These are phyloP conservation scores for Drechslerella dactyloides DNA, from an alignment of 2,329 filamentous ascomycete genomes.

Conservation along the genomic window DNA sequence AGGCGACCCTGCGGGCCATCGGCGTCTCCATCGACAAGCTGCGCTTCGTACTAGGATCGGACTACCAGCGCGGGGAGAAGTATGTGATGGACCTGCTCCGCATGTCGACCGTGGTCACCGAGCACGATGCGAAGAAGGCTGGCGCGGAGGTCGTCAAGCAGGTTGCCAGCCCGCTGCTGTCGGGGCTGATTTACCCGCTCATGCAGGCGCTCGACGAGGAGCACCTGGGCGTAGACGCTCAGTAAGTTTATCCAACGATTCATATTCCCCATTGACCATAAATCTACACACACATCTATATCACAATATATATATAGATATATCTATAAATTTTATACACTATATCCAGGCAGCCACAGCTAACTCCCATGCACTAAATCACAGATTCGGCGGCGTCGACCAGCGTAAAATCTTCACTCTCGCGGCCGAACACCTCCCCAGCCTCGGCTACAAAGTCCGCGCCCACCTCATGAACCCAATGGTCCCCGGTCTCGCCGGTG, in stretches of 20 bases:
- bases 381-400: constrained; percentile 67
- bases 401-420: constrained; percentile 89
- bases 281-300: too few relatives aligned
- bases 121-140: constrained; percentile 85
- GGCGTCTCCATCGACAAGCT: constrained; percentile 79
- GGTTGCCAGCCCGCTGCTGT: constrained; percentile 74
- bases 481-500: constrained; percentile 77
- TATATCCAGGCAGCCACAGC: neutral
- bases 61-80: constrained; percentile 74
- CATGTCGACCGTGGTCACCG: constrained; percentile 71
- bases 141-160: constrained; percentile 96
- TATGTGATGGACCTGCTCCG: constrained; percentile 92
- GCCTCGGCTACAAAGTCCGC: constrained; percentile 80
- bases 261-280: too few relatives aligned
- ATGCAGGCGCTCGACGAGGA: constrained; percentile 92
- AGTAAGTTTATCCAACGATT: constrained; percentile 61
- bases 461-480: constrained; percentile 83
- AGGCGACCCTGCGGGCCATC: constrained; percentile 74
- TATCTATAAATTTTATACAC: neutral
- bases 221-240: constrained; percentile 83
- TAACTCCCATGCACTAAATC: neutral
- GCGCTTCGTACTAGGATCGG: constrained; percentile 81
- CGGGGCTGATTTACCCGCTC: constrained; percentile 79
- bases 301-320: too few relatives aligned
- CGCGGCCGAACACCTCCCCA: constrained; percentile 82